Evolutionary conservation across 192 early-diverging fungal genomes (phyloP).

Genomic region (Backusella circina): DNA sequence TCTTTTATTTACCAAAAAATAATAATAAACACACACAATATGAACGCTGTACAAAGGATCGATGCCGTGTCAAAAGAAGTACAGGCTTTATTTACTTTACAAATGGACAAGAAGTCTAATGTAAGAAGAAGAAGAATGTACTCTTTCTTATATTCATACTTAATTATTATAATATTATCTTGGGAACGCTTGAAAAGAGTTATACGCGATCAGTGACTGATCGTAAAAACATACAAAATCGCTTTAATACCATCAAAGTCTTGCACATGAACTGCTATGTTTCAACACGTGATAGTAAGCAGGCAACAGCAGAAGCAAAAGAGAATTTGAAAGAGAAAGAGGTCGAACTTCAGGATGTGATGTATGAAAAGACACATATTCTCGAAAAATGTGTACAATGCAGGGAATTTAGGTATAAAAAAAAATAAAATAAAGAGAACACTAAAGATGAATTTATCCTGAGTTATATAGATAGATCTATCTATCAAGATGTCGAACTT

Average conservation of each 20-base stretch:
- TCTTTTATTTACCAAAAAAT: too few species aligned
- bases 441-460: neutral
- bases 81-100: neutral
- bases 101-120: neutral
- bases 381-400: slow-evolving; percentile 53
- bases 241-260: slow-evolving; percentile 14
- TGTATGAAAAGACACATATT: slow-evolving; percentile 56
- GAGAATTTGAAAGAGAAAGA: slow-evolving; percentile 44
- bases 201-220: neutral
- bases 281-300: slow-evolving; percentile 37
- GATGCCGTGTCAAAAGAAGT: neutral
- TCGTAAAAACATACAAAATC: neutral
- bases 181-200: slow-evolving; percentile 13
- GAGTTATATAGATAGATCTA: slow-evolving; percentile 34
- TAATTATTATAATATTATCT: too few species aligned
- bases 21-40: neutral
- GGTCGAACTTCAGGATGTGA: slow-evolving; percentile 48
- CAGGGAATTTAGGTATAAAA: slow-evolving; percentile 53
- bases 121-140: too few species aligned
- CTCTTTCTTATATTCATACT: too few species aligned
- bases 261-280: slow-evolving; percentile 4
- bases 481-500: slow-evolving; percentile 51
- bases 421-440: neutral
- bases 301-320: slow-evolving; percentile 50
- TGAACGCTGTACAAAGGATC: neutral